Conservation (phyloP, 1,284 basidiomycete genomes). For the Uromyces viciae-fabae region DNA sequence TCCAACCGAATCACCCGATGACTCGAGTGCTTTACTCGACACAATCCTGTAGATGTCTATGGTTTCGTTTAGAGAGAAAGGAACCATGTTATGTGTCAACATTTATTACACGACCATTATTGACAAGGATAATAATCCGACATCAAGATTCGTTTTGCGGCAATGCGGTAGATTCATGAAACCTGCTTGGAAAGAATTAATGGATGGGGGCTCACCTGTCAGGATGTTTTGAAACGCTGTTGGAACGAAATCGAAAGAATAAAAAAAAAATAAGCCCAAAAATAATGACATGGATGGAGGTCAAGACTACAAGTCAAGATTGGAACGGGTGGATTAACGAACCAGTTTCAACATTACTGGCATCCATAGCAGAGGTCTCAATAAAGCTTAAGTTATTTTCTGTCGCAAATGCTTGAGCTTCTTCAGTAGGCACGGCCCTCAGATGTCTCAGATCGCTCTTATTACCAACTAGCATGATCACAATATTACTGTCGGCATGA, state of each 20-base stretch:
- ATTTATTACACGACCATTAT: too few species aligned
- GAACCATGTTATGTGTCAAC: too few species aligned
- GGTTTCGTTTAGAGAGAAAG: not conserved
- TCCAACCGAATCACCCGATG: slow-evolving; percentile 63
- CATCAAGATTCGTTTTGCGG: too few species aligned
- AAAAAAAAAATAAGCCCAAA: not conserved
- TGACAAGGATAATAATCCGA: too few species aligned
- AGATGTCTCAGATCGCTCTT: slow-evolving; percentile 99
- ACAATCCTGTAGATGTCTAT: slow-evolving; percentile 92
- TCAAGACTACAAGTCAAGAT: not conserved
- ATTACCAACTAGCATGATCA: slow-evolving; percentile 61
- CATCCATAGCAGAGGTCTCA: slow-evolving; percentile 98
- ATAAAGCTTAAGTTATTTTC: slow-evolving; percentile 59
- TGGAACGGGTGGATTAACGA: not conserved
- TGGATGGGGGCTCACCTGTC: slow-evolving; percentile 64
- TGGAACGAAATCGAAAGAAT: slow-evolving; percentile 28
- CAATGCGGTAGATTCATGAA: too few species aligned
- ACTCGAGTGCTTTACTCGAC: slow-evolving; percentile 80
- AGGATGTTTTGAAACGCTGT: slow-evolving; percentile 92
- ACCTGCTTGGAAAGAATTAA: too few species aligned
- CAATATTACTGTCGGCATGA: slow-evolving; percentile 59
- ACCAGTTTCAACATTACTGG: slow-evolving; percentile 87
- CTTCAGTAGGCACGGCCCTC: slow-evolving; percentile 87
- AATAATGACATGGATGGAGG: not conserved
- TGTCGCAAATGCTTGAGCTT: slow-evolving; percentile 36